Percentiles rank a stretch among this genome's conserved stretches.
phyloP scores from a whole-genome alignment of 257 asterid species.

The Primulina tabacum region DNA sequence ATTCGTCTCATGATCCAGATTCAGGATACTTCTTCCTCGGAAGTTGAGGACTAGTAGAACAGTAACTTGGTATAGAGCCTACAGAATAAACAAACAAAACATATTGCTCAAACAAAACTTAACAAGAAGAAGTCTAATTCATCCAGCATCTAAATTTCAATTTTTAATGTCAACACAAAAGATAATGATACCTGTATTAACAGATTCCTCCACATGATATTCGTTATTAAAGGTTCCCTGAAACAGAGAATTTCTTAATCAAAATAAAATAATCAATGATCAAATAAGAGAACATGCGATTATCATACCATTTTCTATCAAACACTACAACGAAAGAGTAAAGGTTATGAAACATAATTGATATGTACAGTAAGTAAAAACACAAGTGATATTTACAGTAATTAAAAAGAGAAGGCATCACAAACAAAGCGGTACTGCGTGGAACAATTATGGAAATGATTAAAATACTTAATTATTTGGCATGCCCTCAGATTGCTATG shows the following conservation, averaged over 20 bases:
- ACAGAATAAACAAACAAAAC: constrained; percentile 27
- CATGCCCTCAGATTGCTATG: too few species aligned
- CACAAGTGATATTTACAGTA: background rate
- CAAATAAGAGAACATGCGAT: background rate
- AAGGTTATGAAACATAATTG: background rate
- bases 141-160: background rate
- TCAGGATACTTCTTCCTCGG: constrained; percentile 59
- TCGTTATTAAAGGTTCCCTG: constrained; percentile 96
- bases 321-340: background rate
- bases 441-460: background rate
- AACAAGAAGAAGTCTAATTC: background rate
- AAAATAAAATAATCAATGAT: constrained; percentile 9
- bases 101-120: constrained; percentile 10
- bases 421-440: background rate
- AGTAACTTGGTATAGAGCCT: constrained; percentile 89
- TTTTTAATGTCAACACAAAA: background rate
- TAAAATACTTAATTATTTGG: too few species aligned
- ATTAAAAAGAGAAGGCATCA: background rate
- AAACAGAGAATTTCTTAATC: constrained; percentile 26
- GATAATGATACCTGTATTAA: constrained; percentile 61
- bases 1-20: constrained; percentile 40
- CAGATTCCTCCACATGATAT: constrained; percentile 96
- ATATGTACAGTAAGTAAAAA: too few species aligned
- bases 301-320: background rate
- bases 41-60: constrained; percentile 81